Evolutionary conservation across 2,329 filamentous ascomycete genomes (phyloP).

Genomic region (Alternaria alternata): DNA sequence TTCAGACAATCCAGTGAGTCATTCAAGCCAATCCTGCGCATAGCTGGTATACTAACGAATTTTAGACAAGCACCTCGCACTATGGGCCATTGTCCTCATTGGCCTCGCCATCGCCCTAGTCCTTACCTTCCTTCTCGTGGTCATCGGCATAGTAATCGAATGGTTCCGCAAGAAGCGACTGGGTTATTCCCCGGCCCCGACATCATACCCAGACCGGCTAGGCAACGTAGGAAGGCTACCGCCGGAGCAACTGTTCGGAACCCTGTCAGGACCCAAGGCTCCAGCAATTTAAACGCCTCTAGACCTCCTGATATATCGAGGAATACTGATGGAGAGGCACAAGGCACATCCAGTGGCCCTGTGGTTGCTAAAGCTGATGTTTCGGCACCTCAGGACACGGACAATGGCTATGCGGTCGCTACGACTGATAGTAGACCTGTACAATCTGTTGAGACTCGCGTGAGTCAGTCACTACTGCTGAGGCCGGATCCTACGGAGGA

Average conservation of each 20-base stretch:
- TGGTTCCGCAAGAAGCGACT: conserved; percentile 78
- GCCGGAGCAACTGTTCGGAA: conserved; percentile 55
- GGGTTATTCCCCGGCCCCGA: conserved; percentile 81
- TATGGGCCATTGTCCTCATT: conserved; percentile 83
- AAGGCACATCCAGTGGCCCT: background rate
- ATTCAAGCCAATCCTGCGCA: background rate
- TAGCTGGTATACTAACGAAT: conserved; percentile 16
- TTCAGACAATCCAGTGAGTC: conserved; percentile 71
- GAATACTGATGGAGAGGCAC: background rate
- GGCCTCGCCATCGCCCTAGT: conserved; percentile 79
- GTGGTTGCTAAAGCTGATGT: background rate
- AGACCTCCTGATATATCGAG: background rate
- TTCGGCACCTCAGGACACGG: background rate
- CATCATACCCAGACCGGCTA: conserved; percentile 58
- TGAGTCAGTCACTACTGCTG: background rate
- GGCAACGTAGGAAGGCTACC: conserved; percentile 61
- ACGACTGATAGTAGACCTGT: background rate
- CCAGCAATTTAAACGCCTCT: conserved; percentile 37
- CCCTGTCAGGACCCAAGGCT: conserved; percentile 43
- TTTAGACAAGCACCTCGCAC: conserved; percentile 66
- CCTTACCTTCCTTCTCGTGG: conserved; percentile 79
- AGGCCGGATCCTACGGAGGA: background rate
- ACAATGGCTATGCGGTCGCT: background rate
- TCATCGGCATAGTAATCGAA: conserved; percentile 77
- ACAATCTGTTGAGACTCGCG: background rate